phyloP scores from a whole-genome alignment of 1,139 yeast genomes.

The Eremothecium cymbalariae region DNA sequence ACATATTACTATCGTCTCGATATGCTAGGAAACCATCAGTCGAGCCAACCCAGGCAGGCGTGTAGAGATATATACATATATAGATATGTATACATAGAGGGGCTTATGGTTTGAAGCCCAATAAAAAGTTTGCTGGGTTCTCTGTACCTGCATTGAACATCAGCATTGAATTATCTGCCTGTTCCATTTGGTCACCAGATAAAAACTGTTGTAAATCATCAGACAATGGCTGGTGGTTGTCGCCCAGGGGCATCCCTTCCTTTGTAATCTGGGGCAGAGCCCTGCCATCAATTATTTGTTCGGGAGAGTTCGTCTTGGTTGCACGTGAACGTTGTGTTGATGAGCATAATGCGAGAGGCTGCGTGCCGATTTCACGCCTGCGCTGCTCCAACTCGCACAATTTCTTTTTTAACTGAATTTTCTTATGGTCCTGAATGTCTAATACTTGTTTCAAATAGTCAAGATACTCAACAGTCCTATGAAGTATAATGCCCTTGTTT shows the following conservation, averaged over 20 bases:
- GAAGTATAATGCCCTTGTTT: conserved; percentile 60
- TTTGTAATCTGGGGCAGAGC: conserved; percentile 12
- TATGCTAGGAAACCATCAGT: too few species aligned
- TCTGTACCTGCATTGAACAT: conserved; percentile 19
- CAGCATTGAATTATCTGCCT: conserved; percentile 29
- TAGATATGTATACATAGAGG: background rate
- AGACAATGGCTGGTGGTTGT: conserved; percentile 10
- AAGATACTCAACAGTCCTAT: conserved; percentile 62
- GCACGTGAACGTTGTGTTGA: conserved; percentile 1
- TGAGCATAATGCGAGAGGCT: background rate
- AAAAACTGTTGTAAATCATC: conserved; percentile 29
- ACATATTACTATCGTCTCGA: too few species aligned
- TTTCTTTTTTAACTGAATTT: conserved; percentile 29
- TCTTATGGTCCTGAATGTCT: conserved; percentile 36
- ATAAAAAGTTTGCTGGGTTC: conserved; percentile 25
- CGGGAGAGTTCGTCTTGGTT: conserved; percentile 13
- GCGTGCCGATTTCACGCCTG: conserved; percentile 2
- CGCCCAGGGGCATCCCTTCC: background rate
- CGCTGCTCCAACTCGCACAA: conserved; percentile 32
- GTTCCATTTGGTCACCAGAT: conserved; percentile 28
- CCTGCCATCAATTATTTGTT: conserved; percentile 18
- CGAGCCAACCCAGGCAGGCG: too few species aligned
- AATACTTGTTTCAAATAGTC: conserved; percentile 43
- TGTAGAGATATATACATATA: background rate
- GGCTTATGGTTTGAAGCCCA: conserved; percentile 21